Conservation (phyloP, 179 eudicot genomes). For the Silene vulgaris region DNA sequence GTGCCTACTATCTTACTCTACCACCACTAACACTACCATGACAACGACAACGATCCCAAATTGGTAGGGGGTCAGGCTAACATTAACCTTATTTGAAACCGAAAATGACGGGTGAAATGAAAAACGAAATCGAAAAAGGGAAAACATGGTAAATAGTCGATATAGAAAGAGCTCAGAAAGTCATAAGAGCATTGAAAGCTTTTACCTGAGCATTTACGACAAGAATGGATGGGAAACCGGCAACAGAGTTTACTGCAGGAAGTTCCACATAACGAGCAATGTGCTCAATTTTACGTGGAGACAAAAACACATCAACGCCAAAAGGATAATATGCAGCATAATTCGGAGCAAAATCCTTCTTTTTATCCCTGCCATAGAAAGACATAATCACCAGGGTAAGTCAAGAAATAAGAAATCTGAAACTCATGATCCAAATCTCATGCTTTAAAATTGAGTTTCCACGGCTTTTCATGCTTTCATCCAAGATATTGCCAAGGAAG, state of each 20-base stretch:
- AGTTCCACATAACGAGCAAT: conserved; percentile 87
- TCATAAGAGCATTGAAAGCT: too few species aligned
- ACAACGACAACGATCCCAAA: too few species aligned
- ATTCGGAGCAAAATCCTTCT: conserved; percentile 72
- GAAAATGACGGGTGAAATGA: too few species aligned
- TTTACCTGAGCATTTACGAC: conserved; percentile 95
- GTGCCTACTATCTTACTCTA: too few species aligned
- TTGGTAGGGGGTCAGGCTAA: too few species aligned
- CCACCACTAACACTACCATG: too few species aligned
- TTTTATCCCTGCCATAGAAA: conserved; percentile 65
- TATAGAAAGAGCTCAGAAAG: not conserved
- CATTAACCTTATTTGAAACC: too few species aligned
- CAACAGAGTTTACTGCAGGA: conserved; percentile 50
- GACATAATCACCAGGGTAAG: conserved; percentile 7
- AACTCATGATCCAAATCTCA: not conserved
- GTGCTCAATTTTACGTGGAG: conserved; percentile 80
- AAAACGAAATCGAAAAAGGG: too few species aligned
- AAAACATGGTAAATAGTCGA: too few species aligned
- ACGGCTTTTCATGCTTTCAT: conserved; percentile 4
- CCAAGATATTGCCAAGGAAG: not conserved
- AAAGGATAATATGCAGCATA: conserved; percentile 82
- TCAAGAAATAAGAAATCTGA: conserved; percentile 11
- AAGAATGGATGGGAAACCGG: conserved; percentile 70
- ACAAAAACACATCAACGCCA: conserved; percentile 81
- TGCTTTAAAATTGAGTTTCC: not conserved